Conservation (phyloP, 176 grass and related monocot species). For the Ananas comosus region DNA sequence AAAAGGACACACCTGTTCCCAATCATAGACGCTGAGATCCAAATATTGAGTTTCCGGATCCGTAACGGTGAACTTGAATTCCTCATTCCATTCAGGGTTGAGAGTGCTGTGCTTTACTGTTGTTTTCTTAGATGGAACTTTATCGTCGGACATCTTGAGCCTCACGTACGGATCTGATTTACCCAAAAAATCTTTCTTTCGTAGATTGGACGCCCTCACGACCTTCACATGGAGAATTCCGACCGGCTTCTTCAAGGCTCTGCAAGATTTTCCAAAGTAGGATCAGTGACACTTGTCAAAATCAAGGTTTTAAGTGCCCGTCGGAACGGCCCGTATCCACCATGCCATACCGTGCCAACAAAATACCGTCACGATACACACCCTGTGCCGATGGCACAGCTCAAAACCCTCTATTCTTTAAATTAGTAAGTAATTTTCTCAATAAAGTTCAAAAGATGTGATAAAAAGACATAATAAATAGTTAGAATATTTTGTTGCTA, state of each 20-base stretch:
- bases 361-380: too few species aligned
- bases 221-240: constrained; percentile 77
- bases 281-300: too few species aligned
- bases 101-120: constrained; percentile 73
- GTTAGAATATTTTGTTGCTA: too few species aligned
- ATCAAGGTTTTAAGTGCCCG: too few species aligned
- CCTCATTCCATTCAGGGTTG: constrained; percentile 88
- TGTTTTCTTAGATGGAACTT: constrained; percentile 86
- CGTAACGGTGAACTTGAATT: constrained; percentile 69
- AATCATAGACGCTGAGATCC: constrained; percentile 73
- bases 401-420: too few species aligned
- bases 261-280: constrained; percentile 25
- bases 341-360: too few species aligned
- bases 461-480: too few species aligned
- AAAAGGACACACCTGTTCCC: constrained; percentile 53
- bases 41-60: constrained; percentile 75
- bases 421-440: too few species aligned
- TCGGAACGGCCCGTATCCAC: too few species aligned
- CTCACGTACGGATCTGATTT: constrained; percentile 98
- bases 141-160: constrained; percentile 72
- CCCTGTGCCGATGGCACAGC: too few species aligned
- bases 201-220: constrained; percentile 60
- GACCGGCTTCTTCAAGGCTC: constrained; percentile 77
- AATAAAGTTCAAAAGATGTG: too few species aligned
- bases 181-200: constrained; percentile 76